phyloP scores from a whole-genome alignment of 331 rosid species.

The Pyrus hybrid region DNA sequence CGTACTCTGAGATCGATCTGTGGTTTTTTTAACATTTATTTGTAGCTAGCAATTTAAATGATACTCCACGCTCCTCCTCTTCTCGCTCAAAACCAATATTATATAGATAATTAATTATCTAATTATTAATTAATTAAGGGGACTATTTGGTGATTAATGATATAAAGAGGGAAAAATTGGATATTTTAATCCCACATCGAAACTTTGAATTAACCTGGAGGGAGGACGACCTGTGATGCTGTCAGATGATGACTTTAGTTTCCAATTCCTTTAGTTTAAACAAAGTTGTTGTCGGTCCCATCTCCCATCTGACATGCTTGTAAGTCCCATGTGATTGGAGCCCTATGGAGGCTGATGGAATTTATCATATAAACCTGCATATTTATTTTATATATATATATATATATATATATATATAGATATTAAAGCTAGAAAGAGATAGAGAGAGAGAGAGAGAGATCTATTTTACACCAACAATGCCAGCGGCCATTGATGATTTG shows the following conservation, averaged over 20 bases:
- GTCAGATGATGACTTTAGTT: constrained; percentile 26
- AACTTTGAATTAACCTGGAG: neutral
- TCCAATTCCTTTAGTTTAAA: no score
- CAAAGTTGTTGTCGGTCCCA: constrained; percentile 11
- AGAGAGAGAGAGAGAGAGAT: neutral
- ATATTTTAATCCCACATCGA: constrained; percentile 3
- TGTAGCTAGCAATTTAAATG: neutral
- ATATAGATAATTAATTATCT: neutral
- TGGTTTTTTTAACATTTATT: neutral
- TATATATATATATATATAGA: neutral
- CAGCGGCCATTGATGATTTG: neutral
- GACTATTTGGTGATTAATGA: constrained; percentile 2
- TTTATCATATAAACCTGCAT: neutral
- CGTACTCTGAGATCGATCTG: neutral
- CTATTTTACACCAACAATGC: neutral
- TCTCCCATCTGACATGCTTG: constrained; percentile 22
- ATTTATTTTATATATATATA: no score
- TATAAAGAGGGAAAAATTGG: neutral
- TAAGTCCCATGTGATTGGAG: constrained; percentile 28
- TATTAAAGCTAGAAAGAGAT: neutral
- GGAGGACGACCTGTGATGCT: constrained; percentile 9
- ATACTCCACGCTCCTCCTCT: neutral
- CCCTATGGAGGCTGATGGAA: neutral
- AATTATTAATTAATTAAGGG: neutral
- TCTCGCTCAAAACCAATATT: neutral